Conservation (phyloP, 2,329 filamentous ascomycete species). For the Paecilomyces niveus region DNA sequence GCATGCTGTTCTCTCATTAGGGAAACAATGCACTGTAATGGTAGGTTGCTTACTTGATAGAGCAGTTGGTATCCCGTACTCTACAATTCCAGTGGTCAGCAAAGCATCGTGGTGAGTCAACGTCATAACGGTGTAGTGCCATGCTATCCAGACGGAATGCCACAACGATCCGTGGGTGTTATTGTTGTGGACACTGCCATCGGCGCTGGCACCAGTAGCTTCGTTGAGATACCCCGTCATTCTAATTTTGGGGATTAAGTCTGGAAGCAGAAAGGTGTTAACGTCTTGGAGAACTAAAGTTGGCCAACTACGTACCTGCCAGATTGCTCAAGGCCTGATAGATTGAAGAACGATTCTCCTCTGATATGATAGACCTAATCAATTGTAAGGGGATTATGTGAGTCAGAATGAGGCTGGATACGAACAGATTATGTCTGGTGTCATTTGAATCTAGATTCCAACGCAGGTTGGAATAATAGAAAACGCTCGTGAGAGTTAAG, state of each 20-base stretch:
- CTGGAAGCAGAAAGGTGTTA: too few species aligned
- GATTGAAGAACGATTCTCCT: conserved; percentile 1
- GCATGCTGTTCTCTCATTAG: too few species aligned
- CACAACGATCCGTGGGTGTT: not conserved
- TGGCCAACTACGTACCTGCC: too few species aligned
- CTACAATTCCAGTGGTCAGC: not conserved
- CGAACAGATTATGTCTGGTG: not conserved
- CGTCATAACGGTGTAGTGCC: conserved; percentile 1
- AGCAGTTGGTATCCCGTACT: not conserved
- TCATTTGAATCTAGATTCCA: not conserved
- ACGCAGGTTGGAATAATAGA: not conserved
- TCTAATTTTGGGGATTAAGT: too few species aligned
- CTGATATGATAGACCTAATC: not conserved
- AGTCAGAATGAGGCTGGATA: too few species aligned
- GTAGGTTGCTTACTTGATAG: not conserved
- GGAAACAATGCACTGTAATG: too few species aligned
- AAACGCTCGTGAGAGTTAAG: not conserved
- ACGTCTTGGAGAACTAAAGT: too few species aligned
- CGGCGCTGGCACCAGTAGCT: too few species aligned
- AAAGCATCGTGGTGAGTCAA: not conserved
- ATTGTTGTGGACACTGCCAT: not conserved
- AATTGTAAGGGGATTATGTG: too few species aligned
- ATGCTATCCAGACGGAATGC: conserved; percentile 2
- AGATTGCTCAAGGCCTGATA: too few species aligned
- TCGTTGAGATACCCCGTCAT: too few species aligned